Base-by-base conservation (phyloP, 2,329 filamentous ascomycete species). In the Capronia epimyces region DNA sequence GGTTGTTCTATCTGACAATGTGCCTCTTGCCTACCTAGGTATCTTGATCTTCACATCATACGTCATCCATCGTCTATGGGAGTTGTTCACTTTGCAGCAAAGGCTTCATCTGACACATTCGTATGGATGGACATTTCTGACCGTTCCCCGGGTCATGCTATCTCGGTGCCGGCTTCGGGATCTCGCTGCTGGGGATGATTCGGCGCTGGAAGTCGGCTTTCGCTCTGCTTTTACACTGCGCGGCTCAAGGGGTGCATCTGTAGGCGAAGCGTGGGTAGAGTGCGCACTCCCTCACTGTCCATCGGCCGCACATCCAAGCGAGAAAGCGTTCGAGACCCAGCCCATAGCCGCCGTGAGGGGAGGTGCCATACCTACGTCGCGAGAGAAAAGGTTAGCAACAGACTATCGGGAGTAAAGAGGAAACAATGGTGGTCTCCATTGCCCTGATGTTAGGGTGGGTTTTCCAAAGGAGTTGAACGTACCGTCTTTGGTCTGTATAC, bases 401-500 rank as follows among this genome's bases (percentile, higher is more conserved):
- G n/a, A n/a, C n/a, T n/a, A n/a, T n/a, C n/a, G n/a, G n/a, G n/a
- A 1, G 46, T 40, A 45, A 48, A 32, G 8, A 41, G 36, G 18
- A 46, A 16, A 40, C 48, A 45, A 57, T n/a, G n/a, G n/a, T n/a
- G n/a, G n/a, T n/a, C n/a, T n/a, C n/a, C n/a, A n/a, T n/a, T n/a
- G n/a, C n/a, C n/a, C n/a, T n/a, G n/a, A n/a, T n/a, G n/a, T n/a
- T n/a, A n/a, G n/a, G n/a, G n/a, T n/a, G n/a, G n/a, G 10, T 27
- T 27, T 27, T 27, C 25, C 25, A 27, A 21, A 40, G 3, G n/a
- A n/a, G 13, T 42, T n/a, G n/a, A 37, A 42, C 39, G 21, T 42
- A 42, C 39, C 93, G 95, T 67, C 90, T 79, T 80, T 95, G 89
- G 73, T 96, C 93, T 25, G 89, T 94, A 75, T 97, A 98, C 93